phyloP scores from a whole-genome alignment of 2,329 filamentous ascomycete genomes.

The Coniella lustricola region DNA sequence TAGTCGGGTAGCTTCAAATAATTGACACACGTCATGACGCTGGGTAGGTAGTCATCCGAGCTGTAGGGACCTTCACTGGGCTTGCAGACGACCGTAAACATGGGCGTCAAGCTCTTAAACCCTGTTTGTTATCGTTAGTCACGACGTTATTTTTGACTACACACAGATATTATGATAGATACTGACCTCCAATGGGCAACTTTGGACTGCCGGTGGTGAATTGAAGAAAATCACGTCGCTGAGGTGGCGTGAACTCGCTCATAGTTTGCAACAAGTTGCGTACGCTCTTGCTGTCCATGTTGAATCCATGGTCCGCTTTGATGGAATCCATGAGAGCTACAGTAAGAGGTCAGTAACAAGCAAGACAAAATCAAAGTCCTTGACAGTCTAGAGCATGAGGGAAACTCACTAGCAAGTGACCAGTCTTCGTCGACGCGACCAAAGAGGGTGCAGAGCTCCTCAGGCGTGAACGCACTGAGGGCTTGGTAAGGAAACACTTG shows the following conservation, averaged over 20 bases:
- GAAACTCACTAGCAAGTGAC: constrained; percentile 89
- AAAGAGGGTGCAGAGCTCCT: constrained; percentile 91
- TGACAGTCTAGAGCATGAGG: background rate
- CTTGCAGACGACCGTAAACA: constrained; percentile 99
- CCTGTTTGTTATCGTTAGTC: constrained; percentile 52
- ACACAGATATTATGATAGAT: background rate
- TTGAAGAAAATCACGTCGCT: constrained; percentile 90
- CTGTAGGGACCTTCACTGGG: constrained; percentile 91
- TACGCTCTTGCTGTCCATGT: constrained; percentile 95
- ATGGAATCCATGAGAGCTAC: constrained; percentile 92
- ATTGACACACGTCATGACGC: constrained; percentile 99
- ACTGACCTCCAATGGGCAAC: constrained; percentile 90
- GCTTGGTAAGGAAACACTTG: constrained; percentile 95
- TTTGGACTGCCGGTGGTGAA: constrained; percentile 98
- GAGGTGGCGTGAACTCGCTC: constrained; percentile 69
- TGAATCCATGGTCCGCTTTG: constrained; percentile 97
- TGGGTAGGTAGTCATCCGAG: constrained; percentile 96
- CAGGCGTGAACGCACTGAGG: constrained; percentile 86
- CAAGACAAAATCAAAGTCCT: background rate
- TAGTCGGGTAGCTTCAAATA: constrained; percentile 98
- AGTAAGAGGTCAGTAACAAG: constrained; percentile 21
- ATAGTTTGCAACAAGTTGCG: constrained; percentile 89
- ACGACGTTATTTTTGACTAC: background rate
- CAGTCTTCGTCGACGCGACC: constrained; percentile 91
- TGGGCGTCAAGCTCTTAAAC: constrained; percentile 93